Percentiles rank a stretch among this genome's conserved stretches.
Conservation (phyloP, 495 filamentous ascomycete species). For the Penicillium samsonianum region DNA sequence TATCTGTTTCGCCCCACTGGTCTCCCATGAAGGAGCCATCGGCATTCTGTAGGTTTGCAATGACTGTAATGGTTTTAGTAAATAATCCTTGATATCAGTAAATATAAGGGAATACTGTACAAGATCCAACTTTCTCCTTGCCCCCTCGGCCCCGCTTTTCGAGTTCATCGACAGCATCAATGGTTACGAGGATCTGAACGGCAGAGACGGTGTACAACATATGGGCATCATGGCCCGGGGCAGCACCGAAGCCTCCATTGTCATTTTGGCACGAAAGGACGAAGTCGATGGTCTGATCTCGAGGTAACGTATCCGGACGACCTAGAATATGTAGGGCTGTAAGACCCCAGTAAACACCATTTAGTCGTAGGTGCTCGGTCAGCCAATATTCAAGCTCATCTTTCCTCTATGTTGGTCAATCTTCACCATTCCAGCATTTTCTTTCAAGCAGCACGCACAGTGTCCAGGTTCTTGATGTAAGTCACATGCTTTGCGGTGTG, state of each 20-base stretch:
- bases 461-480: constrained; percentile 93
- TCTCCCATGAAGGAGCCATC: constrained; percentile 90
- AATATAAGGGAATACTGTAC: constrained; percentile 47
- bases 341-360: constrained; percentile 95
- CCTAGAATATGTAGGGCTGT: constrained; percentile 83
- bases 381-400: constrained; percentile 97
- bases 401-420: constrained; percentile 62
- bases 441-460: constrained; percentile 53
- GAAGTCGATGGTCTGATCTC: constrained; percentile 81
- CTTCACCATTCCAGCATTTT: constrained; percentile 11
- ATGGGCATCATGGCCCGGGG: constrained; percentile 91
- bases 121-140: constrained; percentile 69
- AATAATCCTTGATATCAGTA: constrained; percentile 9
- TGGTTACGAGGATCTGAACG: constrained; percentile 81
- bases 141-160: constrained; percentile 66
- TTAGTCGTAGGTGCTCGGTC: constrained; percentile 92
- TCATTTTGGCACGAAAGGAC: constrained; percentile 88
- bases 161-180: constrained; percentile 83
- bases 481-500: constrained; percentile 78
- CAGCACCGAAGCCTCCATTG: constrained; percentile 88
- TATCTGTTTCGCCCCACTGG: constrained; percentile 95
- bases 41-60: constrained; percentile 78
- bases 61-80: constrained; percentile 55
- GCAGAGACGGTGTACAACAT: constrained; percentile 93
- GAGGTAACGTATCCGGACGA: constrained; percentile 75